A percentile compares a stretch with the other conserved stretches of the same genome.
Conservation (phyloP, 306 rosid genomes). For the Medicago arabica region DNA sequence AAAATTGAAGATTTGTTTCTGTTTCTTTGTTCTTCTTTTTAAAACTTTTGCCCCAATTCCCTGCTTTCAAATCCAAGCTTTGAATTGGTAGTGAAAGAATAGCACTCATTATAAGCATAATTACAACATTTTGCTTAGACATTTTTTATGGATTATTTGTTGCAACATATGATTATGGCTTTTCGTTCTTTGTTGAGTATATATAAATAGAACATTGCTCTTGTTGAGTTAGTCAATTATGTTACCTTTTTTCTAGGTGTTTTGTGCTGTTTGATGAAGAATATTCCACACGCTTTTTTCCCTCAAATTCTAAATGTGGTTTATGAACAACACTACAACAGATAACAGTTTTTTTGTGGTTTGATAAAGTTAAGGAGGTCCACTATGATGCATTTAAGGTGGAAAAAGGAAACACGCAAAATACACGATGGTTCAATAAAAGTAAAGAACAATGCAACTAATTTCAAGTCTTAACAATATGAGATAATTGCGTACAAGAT, state of each 20-base stretch:
- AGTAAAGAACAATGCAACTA: too few relatives aligned
- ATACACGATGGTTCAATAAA: too few relatives aligned
- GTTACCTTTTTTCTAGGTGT: too few relatives aligned
- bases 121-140: constrained; percentile 42
- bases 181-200: neutral
- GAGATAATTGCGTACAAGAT: too few relatives aligned
- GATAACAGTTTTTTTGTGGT: too few relatives aligned
- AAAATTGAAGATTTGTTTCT: constrained; percentile 70
- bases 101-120: constrained; percentile 37
- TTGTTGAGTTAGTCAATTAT: neutral
- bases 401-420: too few relatives aligned
- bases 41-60: constrained; percentile 45
- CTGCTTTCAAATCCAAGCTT: constrained; percentile 32
- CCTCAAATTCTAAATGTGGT: too few relatives aligned
- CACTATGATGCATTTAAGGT: too few relatives aligned
- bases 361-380: too few relatives aligned
- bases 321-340: too few relatives aligned
- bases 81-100: constrained; percentile 13
- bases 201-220: neutral
- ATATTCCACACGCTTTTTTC: neutral
- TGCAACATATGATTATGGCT: neutral
- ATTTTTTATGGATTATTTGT: constrained; percentile 7
- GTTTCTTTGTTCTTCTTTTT: constrained; percentile 44
- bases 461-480: too few relatives aligned
- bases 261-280: too few relatives aligned